Conservation (phyloP, 169 alveolate genomes). For the Plasmodium falciparum region DNA sequence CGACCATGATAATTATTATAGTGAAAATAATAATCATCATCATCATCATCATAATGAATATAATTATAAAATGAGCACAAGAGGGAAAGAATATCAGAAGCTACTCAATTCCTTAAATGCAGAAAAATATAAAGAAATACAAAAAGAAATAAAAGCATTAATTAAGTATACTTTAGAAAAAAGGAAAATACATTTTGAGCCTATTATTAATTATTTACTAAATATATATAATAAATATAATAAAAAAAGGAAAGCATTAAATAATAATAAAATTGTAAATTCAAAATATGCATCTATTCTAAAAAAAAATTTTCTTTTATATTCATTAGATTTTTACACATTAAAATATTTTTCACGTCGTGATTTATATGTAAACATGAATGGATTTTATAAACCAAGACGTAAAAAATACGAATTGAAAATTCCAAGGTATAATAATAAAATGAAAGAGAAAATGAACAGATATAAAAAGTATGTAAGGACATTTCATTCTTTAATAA, state of each 20-base stretch:
- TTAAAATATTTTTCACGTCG: conserved; percentile 37
- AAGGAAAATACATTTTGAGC: conserved; percentile 28
- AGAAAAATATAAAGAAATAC: conserved; percentile 41
- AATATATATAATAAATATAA: conserved; percentile 38
- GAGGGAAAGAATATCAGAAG: background rate
- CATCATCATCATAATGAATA: too few species aligned
- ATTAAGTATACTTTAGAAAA: conserved; percentile 25
- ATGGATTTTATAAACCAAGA: background rate
- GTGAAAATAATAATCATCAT: too few species aligned
- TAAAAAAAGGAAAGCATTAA: conserved; percentile 3
- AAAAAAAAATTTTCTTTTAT: conserved; percentile 43
- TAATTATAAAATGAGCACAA: too few species aligned
- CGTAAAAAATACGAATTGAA: conserved; percentile 12
- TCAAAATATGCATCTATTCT: conserved; percentile 11
- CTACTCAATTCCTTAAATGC: background rate
- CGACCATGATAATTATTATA: background rate
- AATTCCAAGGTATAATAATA: conserved; percentile 19
- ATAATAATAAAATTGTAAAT: background rate
- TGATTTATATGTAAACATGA: conserved; percentile 9
- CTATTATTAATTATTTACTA: conserved; percentile 35
- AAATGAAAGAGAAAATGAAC: background rate
- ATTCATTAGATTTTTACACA: conserved; percentile 33
- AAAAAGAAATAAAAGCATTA: conserved; percentile 49
- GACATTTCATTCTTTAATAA: background rate
- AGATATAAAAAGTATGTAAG: background rate